Evolutionary conservation across 2,329 filamentous ascomycete species (phyloP), one percentile per base, ranked within the genome.

Genomic region (Escovopsis sp.): DNA sequence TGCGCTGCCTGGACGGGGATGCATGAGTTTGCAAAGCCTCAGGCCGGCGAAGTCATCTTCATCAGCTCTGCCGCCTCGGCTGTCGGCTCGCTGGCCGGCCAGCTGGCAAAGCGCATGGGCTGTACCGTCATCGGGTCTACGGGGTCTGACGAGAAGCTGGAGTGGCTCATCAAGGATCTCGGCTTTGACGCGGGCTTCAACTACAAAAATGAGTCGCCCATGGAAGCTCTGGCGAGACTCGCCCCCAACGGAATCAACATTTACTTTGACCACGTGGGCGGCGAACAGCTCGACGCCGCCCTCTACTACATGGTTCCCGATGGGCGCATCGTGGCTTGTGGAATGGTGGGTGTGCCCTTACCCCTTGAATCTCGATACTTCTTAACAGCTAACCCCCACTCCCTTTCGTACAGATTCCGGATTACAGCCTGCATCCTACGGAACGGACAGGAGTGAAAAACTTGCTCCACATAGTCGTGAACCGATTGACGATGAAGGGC

Each of bases 81-180:
- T 2, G 85, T 93, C 3, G 85, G 86, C 4, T 82, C 88, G 60
- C 59, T 91, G 7, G 85, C 91, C 18, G 85, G 85, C 6, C 85
- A 91, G 63, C 63, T 93, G 37, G 85, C 84, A 47, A 89, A 89
- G 72, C 75, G 79, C 47, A 80, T 88, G 60, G 85, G 85, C 2
- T 62, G 91, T 44, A 79, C 63, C 37, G 85, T 93, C 35, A 80
- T 93, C 48, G 86, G 85, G 15, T 85, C 78, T 41, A 85, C 86
- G 10, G 85, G 86, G 3, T 77, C 77, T 15, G 81, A 88, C 54
- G 79, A 82, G 55, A 93, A 94, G 68, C 68, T 87, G 23, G 75
- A 82, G 18, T 91, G 78, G 59, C 60, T 73, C 41, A 55, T 50
- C 36, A 61, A 67, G 43, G 65, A 71, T 53, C 63, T 74, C 1